Evolutionary conservation across 106 monocot genomes (phyloP), one percentile per base, ranked within the genome.

Genomic region (Dendrobium nobile): DNA sequence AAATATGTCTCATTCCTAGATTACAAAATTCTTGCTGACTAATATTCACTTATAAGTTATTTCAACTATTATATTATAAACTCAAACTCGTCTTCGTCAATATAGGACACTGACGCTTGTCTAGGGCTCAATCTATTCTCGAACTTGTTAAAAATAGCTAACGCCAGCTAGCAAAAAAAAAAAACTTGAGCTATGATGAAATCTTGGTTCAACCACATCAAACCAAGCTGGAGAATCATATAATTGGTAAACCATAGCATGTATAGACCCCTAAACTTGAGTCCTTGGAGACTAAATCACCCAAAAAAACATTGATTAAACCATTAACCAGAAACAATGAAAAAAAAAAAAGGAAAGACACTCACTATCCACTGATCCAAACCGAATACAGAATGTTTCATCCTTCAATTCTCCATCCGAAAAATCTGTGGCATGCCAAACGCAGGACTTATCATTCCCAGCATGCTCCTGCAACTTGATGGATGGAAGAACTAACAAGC

Each of bases 381-480:
- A 97, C 5, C 96, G 90, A 55, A 97, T 92, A 77, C 83, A 84
- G 84, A 96, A 96, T 85, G 92, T 87, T 85, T 96, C 96, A 33
- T 96, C 92, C 83, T 96, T 96, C 74, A 97, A 43, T 68, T 97
- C 96, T 43, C 96, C 96, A 80, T 97, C 96, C 4, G 96, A 90
- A 83, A 89, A 97, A 86, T 97, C 96, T 0, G 90, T 86, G 1
- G 96, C 94, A 65, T 93, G 96, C 96, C 96, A 97, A 31, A 97
- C 96, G 79, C 94, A 97, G 2, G 96, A 92, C 81, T 94, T 97
- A 13, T 97, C 96, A 78, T 92, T 96, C 41, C 96, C 96, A 0
- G 84, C 91, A 51, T 96, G 96, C 68, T 93, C 96, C 79, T 93
- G 96, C 80, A 92, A 80, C 87, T 92, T 94, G 16, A 84, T 89